phyloP scores from a whole-genome alignment of 352 stramenopile species.

The Globisporangium yorkense region DNA sequence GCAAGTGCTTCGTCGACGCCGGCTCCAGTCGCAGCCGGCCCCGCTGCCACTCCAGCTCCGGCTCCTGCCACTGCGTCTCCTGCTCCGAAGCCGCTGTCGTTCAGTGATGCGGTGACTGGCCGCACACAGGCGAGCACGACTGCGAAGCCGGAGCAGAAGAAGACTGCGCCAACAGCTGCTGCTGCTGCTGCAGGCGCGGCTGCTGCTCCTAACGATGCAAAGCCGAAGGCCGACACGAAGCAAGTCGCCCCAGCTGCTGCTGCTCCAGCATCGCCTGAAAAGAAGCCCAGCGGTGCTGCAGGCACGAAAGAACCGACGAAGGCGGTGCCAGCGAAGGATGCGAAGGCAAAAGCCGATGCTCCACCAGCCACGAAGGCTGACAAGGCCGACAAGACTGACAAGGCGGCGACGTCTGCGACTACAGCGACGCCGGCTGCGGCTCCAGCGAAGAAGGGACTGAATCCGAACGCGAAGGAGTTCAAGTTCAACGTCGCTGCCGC shows the following conservation, averaged over 20 bases:
- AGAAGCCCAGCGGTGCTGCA: slow-evolving; percentile 1
- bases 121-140: slow-evolving; percentile 14
- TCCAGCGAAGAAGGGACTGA: slow-evolving; percentile 63
- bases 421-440: slow-evolving; percentile 2
- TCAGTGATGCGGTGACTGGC: slow-evolving; percentile 64
- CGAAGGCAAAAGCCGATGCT: background rate
- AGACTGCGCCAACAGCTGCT: background rate
- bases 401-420: slow-evolving; percentile 4
- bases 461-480: slow-evolving; percentile 85
- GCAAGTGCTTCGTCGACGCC: background rate
- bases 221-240: background rate
- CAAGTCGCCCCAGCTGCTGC: background rate
- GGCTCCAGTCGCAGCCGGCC: too few relatives aligned
- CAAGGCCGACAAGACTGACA: slow-evolving; percentile 1
- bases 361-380: slow-evolving; percentile 3
- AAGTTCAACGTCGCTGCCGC: slow-evolving; percentile 64
- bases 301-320: background rate
- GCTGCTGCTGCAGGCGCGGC: background rate
- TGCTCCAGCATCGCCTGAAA: background rate
- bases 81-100: slow-evolving; percentile 54
- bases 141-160: slow-evolving; percentile 11
- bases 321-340: background rate
- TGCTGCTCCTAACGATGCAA: background rate
- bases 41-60: slow-evolving; percentile 8
- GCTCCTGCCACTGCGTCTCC: slow-evolving; percentile 2